Evolutionary conservation across 371 early-diverging fungal genomes (phyloP), one percentile per base, ranked within the genome.

Genomic region (Batkoa obscura): DNA sequence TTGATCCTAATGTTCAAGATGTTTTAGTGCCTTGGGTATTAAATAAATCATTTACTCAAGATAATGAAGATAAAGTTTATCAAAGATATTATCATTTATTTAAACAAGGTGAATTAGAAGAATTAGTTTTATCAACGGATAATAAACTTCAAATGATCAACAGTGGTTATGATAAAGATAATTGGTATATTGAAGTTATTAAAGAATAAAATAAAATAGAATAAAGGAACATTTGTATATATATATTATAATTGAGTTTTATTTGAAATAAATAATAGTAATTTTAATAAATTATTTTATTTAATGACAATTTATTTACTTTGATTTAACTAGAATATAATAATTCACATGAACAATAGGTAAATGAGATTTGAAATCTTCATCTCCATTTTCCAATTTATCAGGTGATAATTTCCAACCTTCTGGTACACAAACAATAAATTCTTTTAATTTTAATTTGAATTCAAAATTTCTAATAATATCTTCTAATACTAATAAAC

Each of bases 11-110:
- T 23, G 66, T 72, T 12, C 95, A 93, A 67, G 97, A 96, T 62
- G 87, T 90, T 0, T 79, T 92, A 68, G 94, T 96, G 3, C 89
- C 93, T 9, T 96, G 97, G 97, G 77, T 72, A 45, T 69, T 78
- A 41, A 68, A 69, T 32, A 59, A 64, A 39, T 50, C 70, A 63
- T 30, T 60, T 48, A 57, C 56, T 66, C 32, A 59, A 53, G 56
- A 63, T 58, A 37, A 43, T 34, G 30, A 59, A 46, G 12, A 32
- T 60, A 57, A 17, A 60, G 60, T 55, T 52, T 60, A 43, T 57
- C 42, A 60, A 10, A 69, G 86, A 45, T 97, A 90, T 63, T 97
- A 95, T 62, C 95, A 97, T 60, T 58, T 95, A n/a, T 97, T 94
- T 65, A 71, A 70, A 12, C 64, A 90, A 55, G 87, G 87, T 3